phyloP scores from a whole-genome alignment of 371 early-diverging fungal genomes.

The Mucor velutinosus region DNA sequence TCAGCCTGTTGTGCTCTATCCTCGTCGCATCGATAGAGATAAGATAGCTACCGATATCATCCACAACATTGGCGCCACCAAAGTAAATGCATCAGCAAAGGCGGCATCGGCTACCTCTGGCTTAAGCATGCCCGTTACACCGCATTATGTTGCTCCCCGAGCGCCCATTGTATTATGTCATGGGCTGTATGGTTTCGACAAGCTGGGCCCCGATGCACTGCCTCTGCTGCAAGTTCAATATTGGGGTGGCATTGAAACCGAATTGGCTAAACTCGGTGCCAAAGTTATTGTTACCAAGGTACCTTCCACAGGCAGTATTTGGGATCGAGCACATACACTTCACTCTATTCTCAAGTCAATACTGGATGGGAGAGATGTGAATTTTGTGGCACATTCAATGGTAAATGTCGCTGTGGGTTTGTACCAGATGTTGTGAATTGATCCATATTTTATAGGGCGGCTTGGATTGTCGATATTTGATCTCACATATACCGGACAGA shows the following conservation, averaged over 20 bases:
- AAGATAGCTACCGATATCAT: background rate
- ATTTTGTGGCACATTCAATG: slow-evolving; percentile 93
- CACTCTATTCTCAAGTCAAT: slow-evolving; percentile 62
- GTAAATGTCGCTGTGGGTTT: slow-evolving; percentile 28
- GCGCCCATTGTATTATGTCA: slow-evolving; percentile 89
- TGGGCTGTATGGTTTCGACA: slow-evolving; percentile 91
- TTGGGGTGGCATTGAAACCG: slow-evolving; percentile 87
- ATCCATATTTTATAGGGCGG: slow-evolving; percentile 62
- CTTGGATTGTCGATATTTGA: slow-evolving; percentile 84
- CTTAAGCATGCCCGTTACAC: slow-evolving; percentile 55
- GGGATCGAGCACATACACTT: slow-evolving; percentile 78
- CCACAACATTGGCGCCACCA: background rate
- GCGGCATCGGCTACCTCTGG: slow-evolving; percentile 16
- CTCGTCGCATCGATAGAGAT: slow-evolving; percentile 6
- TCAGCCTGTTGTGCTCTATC: slow-evolving; percentile 12
- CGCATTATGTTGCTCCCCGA: slow-evolving; percentile 73
- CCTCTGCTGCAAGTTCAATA: slow-evolving; percentile 87
- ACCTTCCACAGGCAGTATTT: slow-evolving; percentile 78
- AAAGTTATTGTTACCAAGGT: slow-evolving; percentile 85
- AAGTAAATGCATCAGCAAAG: background rate
- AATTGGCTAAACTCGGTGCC: slow-evolving; percentile 79
- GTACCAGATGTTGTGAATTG: background rate
- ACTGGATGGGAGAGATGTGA: slow-evolving; percentile 64
- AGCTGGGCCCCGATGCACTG: slow-evolving; percentile 70
- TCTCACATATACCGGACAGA: slow-evolving; percentile 70